Evolutionary conservation across 2,329 filamentous ascomycete species (phyloP), one percentile per base, ranked within the genome.

Genomic region (Aureobasidium sp.): DNA sequence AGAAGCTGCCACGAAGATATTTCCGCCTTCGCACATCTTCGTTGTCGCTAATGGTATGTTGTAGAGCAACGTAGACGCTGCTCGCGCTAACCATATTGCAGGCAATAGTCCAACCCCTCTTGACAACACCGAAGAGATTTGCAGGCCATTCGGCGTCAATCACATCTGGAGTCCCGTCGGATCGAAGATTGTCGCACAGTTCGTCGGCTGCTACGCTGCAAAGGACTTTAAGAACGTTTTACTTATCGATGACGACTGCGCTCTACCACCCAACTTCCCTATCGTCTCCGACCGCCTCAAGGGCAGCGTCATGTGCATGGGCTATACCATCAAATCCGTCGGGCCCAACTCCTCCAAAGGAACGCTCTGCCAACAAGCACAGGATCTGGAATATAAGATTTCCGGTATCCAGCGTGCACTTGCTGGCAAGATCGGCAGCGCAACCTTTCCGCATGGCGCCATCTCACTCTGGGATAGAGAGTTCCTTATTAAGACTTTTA

Each of bases 371-470:
- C 68, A 69, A 41, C 68, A 69, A 60, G 78, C 78, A 0, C 79
- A 82, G 63, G 79, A 82, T 67, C 69, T 81, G 15, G 79, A 82
- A 65, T 82, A 82, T 68, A 81, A 81, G 65, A 71, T 81, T 57
- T 77, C 76, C 13, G 79, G 79, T 10, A 69, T 82, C 2, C 75
- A 77, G 59, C 74, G 78, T 29, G 71, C 72, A 27, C 77, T 80
- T 55, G 75, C 76, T 5, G 78, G 78, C 9, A 75, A 72, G 48
- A 65, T 79, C 32, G 79, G 79, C 29, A 78, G 75, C 56, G 76
- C 78, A 1, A 80, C 77, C 0, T 82, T 81, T 63, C 78, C 79
- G 0, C 79, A 82, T 63, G 79, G 79, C 15, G 79, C 79, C 29
- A 81, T 81, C 51, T 77, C 76, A 5, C 72, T 82, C 1, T 82